Evolutionary conservation across 345 rosid species (phyloP).

Genomic region (Eucalyptus brandiana): DNA sequence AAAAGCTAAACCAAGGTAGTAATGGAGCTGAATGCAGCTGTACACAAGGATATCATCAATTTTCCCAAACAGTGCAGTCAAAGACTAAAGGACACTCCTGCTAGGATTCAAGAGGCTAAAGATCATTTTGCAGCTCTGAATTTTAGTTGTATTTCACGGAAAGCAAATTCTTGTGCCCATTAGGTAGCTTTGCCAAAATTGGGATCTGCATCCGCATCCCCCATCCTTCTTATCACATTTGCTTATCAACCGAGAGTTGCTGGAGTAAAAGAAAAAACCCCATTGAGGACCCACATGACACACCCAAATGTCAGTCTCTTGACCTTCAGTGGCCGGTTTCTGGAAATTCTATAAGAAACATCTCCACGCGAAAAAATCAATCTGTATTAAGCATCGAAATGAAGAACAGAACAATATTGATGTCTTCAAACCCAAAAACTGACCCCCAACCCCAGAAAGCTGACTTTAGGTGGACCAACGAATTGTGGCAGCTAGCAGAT

Average conservation of each 20-base stretch:
- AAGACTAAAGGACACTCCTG: background rate
- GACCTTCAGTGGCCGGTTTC: background rate
- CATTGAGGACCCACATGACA: background rate
- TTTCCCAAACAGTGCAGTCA: background rate
- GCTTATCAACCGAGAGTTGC: background rate
- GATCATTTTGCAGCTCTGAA: background rate
- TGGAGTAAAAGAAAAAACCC: background rate
- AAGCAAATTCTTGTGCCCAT: background rate
- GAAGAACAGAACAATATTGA: background rate
- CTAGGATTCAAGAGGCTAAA: background rate
- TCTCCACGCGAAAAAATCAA: too few relatives aligned
- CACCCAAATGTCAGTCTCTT: background rate
- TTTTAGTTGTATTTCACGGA: background rate
- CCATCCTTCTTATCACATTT: background rate
- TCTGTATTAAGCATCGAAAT: too few relatives aligned
- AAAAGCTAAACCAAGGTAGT: background rate
- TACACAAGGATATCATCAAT: background rate
- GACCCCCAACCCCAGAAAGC: too few relatives aligned
- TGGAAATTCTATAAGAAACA: too few relatives aligned
- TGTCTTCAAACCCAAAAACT: too few relatives aligned
- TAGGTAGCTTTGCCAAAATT: background rate
- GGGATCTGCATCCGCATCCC: background rate
- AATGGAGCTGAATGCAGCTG: background rate
- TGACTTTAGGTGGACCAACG: too few relatives aligned
- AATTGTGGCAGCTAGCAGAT: too few relatives aligned